Conservation (phyloP, 1,284 basidiomycete genomes). For the Cryptococcus floricola region DNA sequence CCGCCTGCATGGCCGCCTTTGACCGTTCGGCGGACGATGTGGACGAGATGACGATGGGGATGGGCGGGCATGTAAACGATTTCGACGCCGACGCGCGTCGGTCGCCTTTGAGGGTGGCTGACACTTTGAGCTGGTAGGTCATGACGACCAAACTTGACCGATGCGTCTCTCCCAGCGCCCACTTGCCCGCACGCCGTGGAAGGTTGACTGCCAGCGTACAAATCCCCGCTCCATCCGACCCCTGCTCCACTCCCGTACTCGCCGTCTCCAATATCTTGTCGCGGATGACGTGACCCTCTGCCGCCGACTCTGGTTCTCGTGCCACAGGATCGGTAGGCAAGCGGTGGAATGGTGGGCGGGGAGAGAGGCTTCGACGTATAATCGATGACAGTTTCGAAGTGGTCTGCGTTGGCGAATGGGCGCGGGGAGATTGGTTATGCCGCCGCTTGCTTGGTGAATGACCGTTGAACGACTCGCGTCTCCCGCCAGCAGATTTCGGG, state of each 20-base stretch:
- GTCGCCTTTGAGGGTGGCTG: constrained; percentile 24
- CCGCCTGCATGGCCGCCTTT: constrained; percentile 12
- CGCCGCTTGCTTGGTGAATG: constrained; percentile 2
- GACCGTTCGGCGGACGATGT: constrained; percentile 19
- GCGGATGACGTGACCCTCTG: constrained; percentile 4
- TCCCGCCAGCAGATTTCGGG: not conserved
- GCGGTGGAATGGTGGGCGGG: constrained; percentile 13
- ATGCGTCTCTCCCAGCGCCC: constrained; percentile 39
- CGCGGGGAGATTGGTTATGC: not conserved
- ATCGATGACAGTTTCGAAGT: constrained; percentile 15
- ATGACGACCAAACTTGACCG: constrained; percentile 25
- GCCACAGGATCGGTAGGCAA: constrained; percentile 1
- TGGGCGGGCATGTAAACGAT: constrained; percentile 18
- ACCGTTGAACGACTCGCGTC: not conserved
- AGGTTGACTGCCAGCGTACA: constrained; percentile 16
- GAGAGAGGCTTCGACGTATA: constrained; percentile 15
- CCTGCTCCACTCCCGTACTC: constrained; percentile 10
- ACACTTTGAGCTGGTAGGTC: constrained; percentile 28
- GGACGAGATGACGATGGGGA: constrained; percentile 26
- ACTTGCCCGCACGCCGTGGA: constrained; percentile 27
- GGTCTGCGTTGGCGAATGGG: constrained; percentile 2
- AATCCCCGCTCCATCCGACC: constrained; percentile 13
- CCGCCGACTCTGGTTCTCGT: constrained; percentile 3
- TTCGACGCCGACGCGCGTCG: constrained; percentile 13
- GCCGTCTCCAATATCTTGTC: constrained; percentile 20